Evolutionary conservation across 768 basidiomycete species (phyloP).

Genomic region (Paxillus rubicundulus): DNA sequence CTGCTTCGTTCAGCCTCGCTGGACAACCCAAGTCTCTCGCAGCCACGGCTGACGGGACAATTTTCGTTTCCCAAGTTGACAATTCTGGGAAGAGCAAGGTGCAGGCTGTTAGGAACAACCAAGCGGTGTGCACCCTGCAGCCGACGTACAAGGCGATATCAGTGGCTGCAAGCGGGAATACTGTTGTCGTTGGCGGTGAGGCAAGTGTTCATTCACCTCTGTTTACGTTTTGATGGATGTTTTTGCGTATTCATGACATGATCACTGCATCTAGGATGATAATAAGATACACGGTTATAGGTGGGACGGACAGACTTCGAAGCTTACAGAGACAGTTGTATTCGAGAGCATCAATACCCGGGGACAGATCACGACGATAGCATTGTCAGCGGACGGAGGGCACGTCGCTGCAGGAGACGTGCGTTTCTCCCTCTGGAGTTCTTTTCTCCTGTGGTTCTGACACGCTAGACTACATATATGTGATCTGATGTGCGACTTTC

Average conservation of each 20-base stretch:
- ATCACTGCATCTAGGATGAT: slow-evolving; percentile 46
- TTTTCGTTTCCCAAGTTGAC: slow-evolving; percentile 57
- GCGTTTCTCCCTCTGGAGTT: slow-evolving; percentile 26
- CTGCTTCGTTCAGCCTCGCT: slow-evolving; percentile 47
- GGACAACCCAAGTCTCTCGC: slow-evolving; percentile 73
- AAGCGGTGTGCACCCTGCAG: slow-evolving; percentile 57
- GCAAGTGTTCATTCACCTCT: slow-evolving; percentile 39
- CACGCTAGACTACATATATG: background rate
- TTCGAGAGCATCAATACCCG: slow-evolving; percentile 59
- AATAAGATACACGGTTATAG: slow-evolving; percentile 69
- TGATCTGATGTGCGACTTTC: background rate
- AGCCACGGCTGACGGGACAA: slow-evolving; percentile 53
- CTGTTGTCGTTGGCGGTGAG: slow-evolving; percentile 75
- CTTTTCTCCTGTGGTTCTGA: background rate
- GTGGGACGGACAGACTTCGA: slow-evolving; percentile 59
- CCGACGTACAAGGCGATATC: slow-evolving; percentile 53
- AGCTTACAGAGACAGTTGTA: slow-evolving; percentile 50
- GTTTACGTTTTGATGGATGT: background rate
- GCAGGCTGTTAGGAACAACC: slow-evolving; percentile 69
- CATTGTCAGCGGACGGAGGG: slow-evolving; percentile 76
- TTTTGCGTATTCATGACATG: background rate
- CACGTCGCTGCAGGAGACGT: slow-evolving; percentile 86
- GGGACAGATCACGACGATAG: slow-evolving; percentile 67
- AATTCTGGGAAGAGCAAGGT: slow-evolving; percentile 40
- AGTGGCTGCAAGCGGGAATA: slow-evolving; percentile 48